These are phyloP conservation scores for Singerocomus rubriflavus DNA, from an alignment of 1,284 basidiomycete species.

Conservation along the genomic window DNA sequence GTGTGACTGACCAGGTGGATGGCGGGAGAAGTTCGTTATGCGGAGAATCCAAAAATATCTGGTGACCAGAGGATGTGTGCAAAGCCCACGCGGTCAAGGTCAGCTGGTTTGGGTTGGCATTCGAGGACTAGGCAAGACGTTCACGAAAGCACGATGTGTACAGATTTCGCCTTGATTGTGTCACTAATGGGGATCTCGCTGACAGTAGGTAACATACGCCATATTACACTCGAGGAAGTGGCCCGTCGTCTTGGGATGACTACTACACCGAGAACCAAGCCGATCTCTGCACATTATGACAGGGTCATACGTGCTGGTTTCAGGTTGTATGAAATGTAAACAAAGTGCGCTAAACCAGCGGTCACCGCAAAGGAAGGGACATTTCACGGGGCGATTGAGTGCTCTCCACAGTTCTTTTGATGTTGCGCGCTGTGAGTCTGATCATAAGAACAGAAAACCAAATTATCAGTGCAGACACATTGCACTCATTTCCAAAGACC, in stretches of 20 bases:
- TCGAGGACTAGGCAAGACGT: background rate
- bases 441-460: constrained; percentile 13
- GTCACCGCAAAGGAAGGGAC: background rate
- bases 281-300: background rate
- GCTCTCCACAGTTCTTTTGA: background rate
- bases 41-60: background rate
- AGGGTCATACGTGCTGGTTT: background rate
- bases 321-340: background rate
- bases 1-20: background rate
- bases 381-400: background rate
- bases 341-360: background rate
- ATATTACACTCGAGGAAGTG: background rate
- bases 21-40: background rate
- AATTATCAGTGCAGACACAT: constrained; percentile 4
- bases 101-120: background rate
- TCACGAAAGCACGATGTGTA: background rate
- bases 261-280: background rate
- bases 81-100: background rate
- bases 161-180: background rate
- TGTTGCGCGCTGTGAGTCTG: constrained; percentile 4
- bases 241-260: background rate
- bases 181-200: background rate
- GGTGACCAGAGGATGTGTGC: background rate
- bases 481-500: background rate
- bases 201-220: background rate